Evolutionary conservation across 2,329 filamentous ascomycete species (phyloP), one percentile per base, ranked within the genome.

Genomic region (Phialemoniopsis sp.): DNA sequence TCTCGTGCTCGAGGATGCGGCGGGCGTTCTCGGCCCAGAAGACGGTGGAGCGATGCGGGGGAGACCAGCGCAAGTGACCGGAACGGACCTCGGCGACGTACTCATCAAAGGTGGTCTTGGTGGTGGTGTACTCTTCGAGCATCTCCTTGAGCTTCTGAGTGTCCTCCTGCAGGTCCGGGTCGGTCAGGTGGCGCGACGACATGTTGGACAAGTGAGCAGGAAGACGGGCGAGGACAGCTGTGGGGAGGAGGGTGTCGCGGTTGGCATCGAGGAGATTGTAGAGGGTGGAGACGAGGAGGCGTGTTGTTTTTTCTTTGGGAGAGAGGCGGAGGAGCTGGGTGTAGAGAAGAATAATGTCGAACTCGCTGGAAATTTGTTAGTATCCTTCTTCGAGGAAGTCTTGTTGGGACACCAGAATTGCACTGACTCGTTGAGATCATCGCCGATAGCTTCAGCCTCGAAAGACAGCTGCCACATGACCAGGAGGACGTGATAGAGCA

Each of bases 401-500:
- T 12, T n/a, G 33, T 29, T 13, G n/a, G 3, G 19, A 32, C 7
- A 14, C 21, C 17, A 30, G 36, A 8, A 15, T 21, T 13, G n/a
- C 10, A 65, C 84, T 54, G 73, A 93, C 87, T 89, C 82, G 63
- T 97, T 87, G 42, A 98, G 72, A 32, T 91, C 89, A 44, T 83
- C 76, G 29, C 80, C 80, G 54, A 84, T 72, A 3, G 72, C 65
- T 43, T 85, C 82, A 12, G 89, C 88, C 59, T 97, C 93, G 50
- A 98, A 98, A 57, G 89, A 95, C 50, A 98, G 73, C 69, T 97
- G 90, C 93, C 93, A 98, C 42, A 98, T 70, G 12, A 95, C 90
- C 37, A 98, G 74, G 16, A 98, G 76, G 13, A 96, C 87, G 55
- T 96, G 89, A 60, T 98, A 98, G 31, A 98, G 76, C 31, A 97